These are phyloP conservation scores for Hapsidospora chrysogenum DNA, from an alignment of 495 filamentous ascomycete genomes.

Conservation along the genomic window DNA sequence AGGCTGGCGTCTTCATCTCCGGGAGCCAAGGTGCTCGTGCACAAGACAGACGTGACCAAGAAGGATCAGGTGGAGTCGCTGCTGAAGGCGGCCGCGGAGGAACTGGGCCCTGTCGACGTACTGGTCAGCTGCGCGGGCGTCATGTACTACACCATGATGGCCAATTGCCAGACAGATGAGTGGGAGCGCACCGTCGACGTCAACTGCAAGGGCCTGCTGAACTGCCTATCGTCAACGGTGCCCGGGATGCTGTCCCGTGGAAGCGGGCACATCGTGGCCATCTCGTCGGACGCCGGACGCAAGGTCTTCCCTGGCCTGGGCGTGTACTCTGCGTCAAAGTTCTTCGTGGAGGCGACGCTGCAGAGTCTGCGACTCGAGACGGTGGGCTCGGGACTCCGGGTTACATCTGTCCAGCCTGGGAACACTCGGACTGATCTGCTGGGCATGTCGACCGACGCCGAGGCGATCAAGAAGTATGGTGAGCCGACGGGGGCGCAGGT, in stretches of 20 bases:
- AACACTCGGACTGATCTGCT: slow-evolving; percentile 48
- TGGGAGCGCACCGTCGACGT: slow-evolving; percentile 69
- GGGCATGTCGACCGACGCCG: slow-evolving; percentile 45
- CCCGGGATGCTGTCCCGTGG: slow-evolving; percentile 46
- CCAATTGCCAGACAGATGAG: slow-evolving; percentile 42
- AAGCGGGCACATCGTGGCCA: slow-evolving; percentile 42
- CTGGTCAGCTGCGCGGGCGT: slow-evolving; percentile 53
- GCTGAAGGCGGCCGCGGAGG: slow-evolving; percentile 27
- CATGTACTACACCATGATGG: slow-evolving; percentile 66
- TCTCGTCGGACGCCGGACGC: slow-evolving; percentile 52
- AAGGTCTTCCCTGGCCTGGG: slow-evolving; percentile 58
- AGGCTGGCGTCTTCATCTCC: slow-evolving; percentile 19
- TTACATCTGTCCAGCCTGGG: slow-evolving; percentile 50
- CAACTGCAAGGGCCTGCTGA: slow-evolving; percentile 49
- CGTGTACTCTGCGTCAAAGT: slow-evolving; percentile 57
- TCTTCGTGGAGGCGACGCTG: slow-evolving; percentile 57
- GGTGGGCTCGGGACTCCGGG: slow-evolving; percentile 42
- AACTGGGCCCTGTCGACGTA: slow-evolving; percentile 48
- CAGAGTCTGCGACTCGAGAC: slow-evolving; percentile 51
- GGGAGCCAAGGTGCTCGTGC: slow-evolving; percentile 39
- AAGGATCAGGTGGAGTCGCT: slow-evolving; percentile 37
- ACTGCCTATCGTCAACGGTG: slow-evolving; percentile 40
- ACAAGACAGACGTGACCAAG: slow-evolving; percentile 45
- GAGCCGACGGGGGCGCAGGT: slow-evolving; percentile 49
- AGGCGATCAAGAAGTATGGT: slow-evolving; percentile 54